Base-by-base conservation (phyloP, 805 yeast genomes). In the Ascoidea asiatica region DNA sequence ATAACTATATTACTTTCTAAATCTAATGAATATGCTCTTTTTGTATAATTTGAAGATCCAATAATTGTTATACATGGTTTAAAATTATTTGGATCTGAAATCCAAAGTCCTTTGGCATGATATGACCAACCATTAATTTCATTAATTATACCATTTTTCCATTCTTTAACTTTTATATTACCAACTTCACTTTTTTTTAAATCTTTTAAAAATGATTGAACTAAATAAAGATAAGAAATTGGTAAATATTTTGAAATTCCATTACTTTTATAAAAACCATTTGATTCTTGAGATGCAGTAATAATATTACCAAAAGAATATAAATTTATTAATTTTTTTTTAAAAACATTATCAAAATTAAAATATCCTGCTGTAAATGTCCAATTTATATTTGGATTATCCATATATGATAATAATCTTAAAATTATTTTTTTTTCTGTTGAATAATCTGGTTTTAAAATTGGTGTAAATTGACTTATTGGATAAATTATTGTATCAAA, bases 81-180 rank as follows among this genome's bases (percentile, higher is more conserved):
- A 1, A 52, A 50, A 43, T 77, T 79, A 3, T 65, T 70, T 0
- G 87, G 82, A 11, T 67, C 65, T 6, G 75, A 67, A 0, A 85
- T 63, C 97, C 97, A 92, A 4, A 90, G 64, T 1, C 98, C 98
- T 58, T 92, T 92, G 13, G 98, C 97, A 57, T 92, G 98, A 60
- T 92, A 92, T 0, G 97, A 85, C 97, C 98, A 90, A 1, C 98
- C 98, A 22, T 68, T 72, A 0, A 79, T 73, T 5, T 82, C 73
- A 56, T 87, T 86, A 3, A 87, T 95, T 2, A 77, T 66, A 1
- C 98, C 98, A 42, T 74, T 77, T 55, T 75, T 72, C 98, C 98
- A 92, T 60, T 90, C 97, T 45, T 69, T 69, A 36, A 92, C 64
- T 18, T 64, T 60, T 23, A 90, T 77, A 5, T 19, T 17, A 13